Percentiles rank a stretch among this genome's conserved stretches.
phyloP scores from a whole-genome alignment of 495 filamentous ascomycete species.

The Rhizodiscina lignyota region DNA sequence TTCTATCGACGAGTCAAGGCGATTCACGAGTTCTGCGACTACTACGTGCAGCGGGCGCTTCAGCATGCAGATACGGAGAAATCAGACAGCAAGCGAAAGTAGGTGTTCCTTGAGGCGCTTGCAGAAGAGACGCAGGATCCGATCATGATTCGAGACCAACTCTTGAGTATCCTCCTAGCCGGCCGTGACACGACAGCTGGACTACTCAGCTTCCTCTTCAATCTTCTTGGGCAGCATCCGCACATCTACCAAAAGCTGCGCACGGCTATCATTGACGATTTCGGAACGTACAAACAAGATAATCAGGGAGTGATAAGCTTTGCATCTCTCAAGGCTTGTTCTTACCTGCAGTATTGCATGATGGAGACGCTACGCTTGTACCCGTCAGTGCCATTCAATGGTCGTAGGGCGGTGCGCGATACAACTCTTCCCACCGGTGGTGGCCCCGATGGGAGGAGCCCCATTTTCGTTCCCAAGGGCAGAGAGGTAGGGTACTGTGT shows the following conservation, averaged over 20 bases:
- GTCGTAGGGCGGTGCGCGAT: constrained; percentile 30
- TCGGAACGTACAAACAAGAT: constrained; percentile 4
- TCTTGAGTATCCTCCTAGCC: constrained; percentile 36
- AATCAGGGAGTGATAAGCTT: constrained; percentile 11
- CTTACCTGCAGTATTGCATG: constrained; percentile 11
- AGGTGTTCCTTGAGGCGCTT: constrained; percentile 12
- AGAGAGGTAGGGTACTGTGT: constrained; percentile 2
- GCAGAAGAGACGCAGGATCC: constrained; percentile 6
- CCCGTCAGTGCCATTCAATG: constrained; percentile 41
- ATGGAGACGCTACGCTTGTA: constrained; percentile 30
- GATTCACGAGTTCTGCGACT: constrained; percentile 27
- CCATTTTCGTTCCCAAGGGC: constrained; percentile 29
- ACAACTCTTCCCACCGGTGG: constrained; percentile 34
- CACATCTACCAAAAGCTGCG: constrained; percentile 8
- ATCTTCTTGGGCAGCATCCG: constrained; percentile 27
- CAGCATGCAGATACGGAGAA: constrained; percentile 29
- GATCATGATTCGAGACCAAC: constrained; percentile 24
- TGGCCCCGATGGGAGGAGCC: constrained; percentile 28
- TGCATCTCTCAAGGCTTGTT: constrained; percentile 10
- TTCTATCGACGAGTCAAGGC: background rate
- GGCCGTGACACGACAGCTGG: constrained; percentile 44
- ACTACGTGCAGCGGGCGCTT: constrained; percentile 25
- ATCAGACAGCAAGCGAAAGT: constrained; percentile 25
- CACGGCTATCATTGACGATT: constrained; percentile 5
- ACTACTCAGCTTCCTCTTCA: constrained; percentile 42